Base-by-base conservation (phyloP, 2,329 filamentous ascomycete species). In the Colletotrichum destructivum region DNA sequence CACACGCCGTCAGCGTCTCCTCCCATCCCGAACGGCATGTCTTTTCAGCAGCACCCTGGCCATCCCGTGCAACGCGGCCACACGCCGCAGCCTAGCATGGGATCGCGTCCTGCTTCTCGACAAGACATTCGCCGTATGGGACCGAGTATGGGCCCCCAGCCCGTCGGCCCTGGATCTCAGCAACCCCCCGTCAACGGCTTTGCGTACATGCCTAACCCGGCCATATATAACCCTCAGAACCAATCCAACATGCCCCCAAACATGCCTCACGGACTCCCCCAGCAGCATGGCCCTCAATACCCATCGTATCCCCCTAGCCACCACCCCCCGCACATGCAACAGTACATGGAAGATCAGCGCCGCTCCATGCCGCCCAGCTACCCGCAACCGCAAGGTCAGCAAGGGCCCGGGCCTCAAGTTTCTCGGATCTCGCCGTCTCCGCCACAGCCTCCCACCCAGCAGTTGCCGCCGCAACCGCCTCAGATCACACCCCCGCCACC, bases 1-100 rank as follows among this genome's bases (percentile, higher is more conserved):
- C 89, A 92, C 67, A 95, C 94, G 23, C 93, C 94, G 13, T 97
- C 94, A 31, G 93, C 92, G 42, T 98, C 96, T 31, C 96, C 96
- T 69, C 96, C 96, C 3, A 94, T 98, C 75, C 89, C 89, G 62
- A 97, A 95, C 78, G 92, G 92, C 74, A 88, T 92, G 74, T 88
- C 89, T 31, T 94, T 92, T 76, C 89, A 90, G 74, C 88, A 90
- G 70, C 83, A 83, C 52, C 77, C 79, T 40, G 76, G 78, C 11
- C 83, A 82, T 61, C 81, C 85, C 76, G 78, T 81, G n/a, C 85
- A 84, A 66, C 90, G 95, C 74, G 91, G 93, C 66, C 92, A 93
- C 73, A 97, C 95, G 8, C 95, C 95, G 18, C 93, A 97, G 78
- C 93, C 94, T 5, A 90, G 91, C 74, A 89, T 89, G 76, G 88